Evolutionary conservation across 1,284 basidiomycete genomes (phyloP).

Genomic region (Sanghuangporus sanghuang): DNA sequence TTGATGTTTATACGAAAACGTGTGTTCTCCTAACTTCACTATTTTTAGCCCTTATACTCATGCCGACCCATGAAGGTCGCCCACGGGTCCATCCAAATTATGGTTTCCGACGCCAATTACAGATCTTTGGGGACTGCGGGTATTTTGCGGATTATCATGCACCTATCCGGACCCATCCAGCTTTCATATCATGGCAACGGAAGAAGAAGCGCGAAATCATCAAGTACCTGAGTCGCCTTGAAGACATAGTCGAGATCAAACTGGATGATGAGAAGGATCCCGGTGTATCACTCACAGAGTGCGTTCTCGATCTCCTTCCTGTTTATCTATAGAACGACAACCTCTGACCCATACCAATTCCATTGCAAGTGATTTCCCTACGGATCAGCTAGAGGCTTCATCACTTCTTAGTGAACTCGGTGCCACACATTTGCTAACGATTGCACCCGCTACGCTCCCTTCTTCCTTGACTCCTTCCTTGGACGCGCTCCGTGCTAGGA

Average conservation of each 20-base stretch:
- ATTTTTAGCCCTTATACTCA: background rate
- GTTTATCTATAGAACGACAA: constrained; percentile 31
- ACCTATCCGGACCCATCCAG: constrained; percentile 35
- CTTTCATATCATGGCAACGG: constrained; percentile 52
- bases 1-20: constrained; percentile 44
- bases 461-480: constrained; percentile 21
- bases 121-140: constrained; percentile 46
- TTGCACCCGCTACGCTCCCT: constrained; percentile 39
- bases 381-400: constrained; percentile 11
- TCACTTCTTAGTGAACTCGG: constrained; percentile 15
- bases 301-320: background rate
- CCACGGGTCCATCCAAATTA: constrained; percentile 56
- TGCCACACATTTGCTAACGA: constrained; percentile 14
- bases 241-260: constrained; percentile 32
- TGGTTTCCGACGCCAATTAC: constrained; percentile 56
- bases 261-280: background rate
- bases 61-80: constrained; percentile 34
- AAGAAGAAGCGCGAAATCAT: constrained; percentile 46
- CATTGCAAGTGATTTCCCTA: constrained; percentile 15
- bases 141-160: constrained; percentile 27
- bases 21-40: constrained; percentile 26
- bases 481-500: background rate
- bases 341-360: constrained; percentile 43
- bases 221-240: constrained; percentile 42
- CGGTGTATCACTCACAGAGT: constrained; percentile 13